Base-by-base conservation (phyloP, 2,329 filamentous ascomycete species). In the Lecanicillium sp. region DNA sequence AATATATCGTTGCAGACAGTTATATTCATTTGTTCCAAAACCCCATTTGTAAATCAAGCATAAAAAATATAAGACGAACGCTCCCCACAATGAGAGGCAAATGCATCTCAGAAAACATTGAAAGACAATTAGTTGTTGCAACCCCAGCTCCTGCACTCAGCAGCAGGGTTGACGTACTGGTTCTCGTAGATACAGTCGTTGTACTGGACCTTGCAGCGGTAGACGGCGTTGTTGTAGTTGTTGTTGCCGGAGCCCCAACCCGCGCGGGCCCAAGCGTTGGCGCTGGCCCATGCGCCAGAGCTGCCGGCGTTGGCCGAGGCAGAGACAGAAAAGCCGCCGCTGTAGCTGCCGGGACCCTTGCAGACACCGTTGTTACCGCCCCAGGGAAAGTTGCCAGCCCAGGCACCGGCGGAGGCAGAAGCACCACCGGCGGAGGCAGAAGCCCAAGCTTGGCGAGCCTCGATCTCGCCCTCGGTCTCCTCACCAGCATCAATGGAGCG, bases 161-260 rank as follows among this genome's bases (percentile, higher is more conserved):
- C 58, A 7, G 52, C 53, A 4, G 60, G 64, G 33, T 62, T 62
- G 24, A 70, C 61, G 11, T 60, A 54, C 51, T 56, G 59, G 60
- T 79, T 78, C 23, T 62, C 59, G 12, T 30, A 40, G 50, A 75
- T 55, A 52, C 75, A 79, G 56, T 77, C 74, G 3, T 54, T 53
- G 55, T 74, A 74, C 65, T 79, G 76, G 17, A 64, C 61, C 50
- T 66, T 61, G 60, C 76, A 79, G 59, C 75, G 74, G 45, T 55
- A 58, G 37, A 54, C 52, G n/a, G 62, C 60, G 44, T 60, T 63
- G 45, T 56, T 53, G 46, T 60, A 60, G 44, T 56, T 55, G 32
- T 66, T 65, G 53, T 62, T 63, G 35, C 57, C 54, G 17, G 54
- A 53, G 37, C 59, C 61, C 55, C 60, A 62, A 50, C 36, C 38